A percentile compares a stretch with the other conserved stretches of the same genome.
Evolutionary conservation across 2,329 filamentous ascomycete genomes (phyloP).

Genomic region (Plectosphaerella sp.): DNA sequence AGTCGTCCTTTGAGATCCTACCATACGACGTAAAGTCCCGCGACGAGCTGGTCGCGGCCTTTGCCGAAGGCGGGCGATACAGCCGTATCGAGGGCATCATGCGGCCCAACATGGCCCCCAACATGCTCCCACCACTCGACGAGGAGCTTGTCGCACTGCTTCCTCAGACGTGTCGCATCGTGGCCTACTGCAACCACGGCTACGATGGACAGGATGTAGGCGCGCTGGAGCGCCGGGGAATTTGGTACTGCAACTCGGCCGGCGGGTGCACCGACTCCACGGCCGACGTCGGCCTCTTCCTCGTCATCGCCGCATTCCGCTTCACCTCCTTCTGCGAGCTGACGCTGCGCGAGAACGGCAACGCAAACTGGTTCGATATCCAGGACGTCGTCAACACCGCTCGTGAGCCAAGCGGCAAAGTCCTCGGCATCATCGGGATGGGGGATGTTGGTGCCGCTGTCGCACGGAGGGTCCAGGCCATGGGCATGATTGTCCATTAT

Average conservation of each 20-base stretch:
- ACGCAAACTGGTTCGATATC: neutral
- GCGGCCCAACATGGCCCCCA: too few relatives aligned
- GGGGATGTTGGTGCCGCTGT: conserved; percentile 2
- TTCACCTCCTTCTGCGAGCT: conserved; percentile 1
- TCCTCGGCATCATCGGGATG: conserved; percentile 3
- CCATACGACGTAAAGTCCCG: too few relatives aligned
- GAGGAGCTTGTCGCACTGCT: too few relatives aligned
- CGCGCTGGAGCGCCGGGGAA: neutral
- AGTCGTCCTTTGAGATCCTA: too few relatives aligned
- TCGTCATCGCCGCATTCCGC: conserved; percentile 3
- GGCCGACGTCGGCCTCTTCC: conserved; percentile 1
- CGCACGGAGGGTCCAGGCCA: neutral
- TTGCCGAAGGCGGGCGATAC: too few relatives aligned
- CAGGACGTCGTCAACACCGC: neutral
- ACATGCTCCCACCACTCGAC: too few relatives aligned
- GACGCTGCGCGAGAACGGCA: neutral
- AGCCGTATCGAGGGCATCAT: too few relatives aligned
- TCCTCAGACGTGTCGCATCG: neutral
- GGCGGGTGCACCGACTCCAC: conserved; percentile 4
- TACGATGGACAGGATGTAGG: conserved; percentile 1
- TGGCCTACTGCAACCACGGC: conserved; percentile 3
- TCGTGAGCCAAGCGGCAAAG: neutral
- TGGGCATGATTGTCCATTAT: conserved; percentile 4
- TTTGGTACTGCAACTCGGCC: neutral
- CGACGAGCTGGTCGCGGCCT: too few relatives aligned